phyloP scores from a whole-genome alignment of 768 basidiomycete species.

The Boletus eberwhitei region DNA sequence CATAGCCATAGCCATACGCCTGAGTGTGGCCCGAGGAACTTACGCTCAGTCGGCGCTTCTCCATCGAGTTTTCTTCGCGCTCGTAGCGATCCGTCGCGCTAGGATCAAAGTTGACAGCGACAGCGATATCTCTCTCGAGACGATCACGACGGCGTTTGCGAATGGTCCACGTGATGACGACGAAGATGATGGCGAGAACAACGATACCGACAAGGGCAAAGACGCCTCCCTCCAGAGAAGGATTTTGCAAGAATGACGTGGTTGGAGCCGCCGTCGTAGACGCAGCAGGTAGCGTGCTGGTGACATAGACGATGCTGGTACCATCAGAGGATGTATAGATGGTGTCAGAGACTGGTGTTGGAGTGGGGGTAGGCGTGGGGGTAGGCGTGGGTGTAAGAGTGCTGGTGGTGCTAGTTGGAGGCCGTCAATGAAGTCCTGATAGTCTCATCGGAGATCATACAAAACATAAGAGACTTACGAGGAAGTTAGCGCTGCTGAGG shows the following conservation, averaged over 20 bases:
- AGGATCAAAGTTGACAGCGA: conserved; percentile 54
- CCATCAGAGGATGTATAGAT: conserved; percentile 26
- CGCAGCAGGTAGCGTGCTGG: conserved; percentile 28
- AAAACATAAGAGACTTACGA: conserved; percentile 20
- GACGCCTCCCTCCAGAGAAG: conserved; percentile 56
- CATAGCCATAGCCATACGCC: conserved; percentile 22
- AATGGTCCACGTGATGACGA: conserved; percentile 43
- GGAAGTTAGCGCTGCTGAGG: not conserved
- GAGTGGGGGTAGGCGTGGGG: conserved; percentile 1
- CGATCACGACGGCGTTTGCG: conserved; percentile 46
- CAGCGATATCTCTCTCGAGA: conserved; percentile 33
- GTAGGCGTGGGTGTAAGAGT: conserved; percentile 2
- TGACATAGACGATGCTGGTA: conserved; percentile 28
- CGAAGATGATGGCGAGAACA: conserved; percentile 44
- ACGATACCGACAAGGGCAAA: conserved; percentile 52
- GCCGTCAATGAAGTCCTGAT: conserved; percentile 10
- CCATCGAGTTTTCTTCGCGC: conserved; percentile 14
- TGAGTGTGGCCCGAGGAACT: conserved; percentile 28
- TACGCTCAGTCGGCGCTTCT: conserved; percentile 23
- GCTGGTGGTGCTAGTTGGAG: conserved; percentile 4
- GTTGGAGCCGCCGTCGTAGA: conserved; percentile 21
- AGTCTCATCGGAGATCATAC: not conserved
- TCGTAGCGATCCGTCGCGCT: conserved; percentile 27
- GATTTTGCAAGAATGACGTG: conserved; percentile 60
- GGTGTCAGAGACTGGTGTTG: conserved; percentile 19